Conservation (phyloP, 371 early-diverging fungal genomes). For the Circinella umbellata region DNA sequence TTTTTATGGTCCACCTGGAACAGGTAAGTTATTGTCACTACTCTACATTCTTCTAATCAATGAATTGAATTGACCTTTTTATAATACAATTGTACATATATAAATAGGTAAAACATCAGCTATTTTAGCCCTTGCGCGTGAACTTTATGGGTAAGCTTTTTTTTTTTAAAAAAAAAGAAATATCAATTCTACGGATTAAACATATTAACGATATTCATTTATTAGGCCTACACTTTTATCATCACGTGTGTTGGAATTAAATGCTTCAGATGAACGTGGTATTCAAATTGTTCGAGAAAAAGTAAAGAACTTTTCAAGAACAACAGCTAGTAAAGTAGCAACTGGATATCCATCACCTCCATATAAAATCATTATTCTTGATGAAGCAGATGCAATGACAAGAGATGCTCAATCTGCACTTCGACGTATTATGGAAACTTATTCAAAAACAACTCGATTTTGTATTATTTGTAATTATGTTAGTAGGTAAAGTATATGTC, state of each 20-base stretch:
- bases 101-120: constrained; percentile 98
- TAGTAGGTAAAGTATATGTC: constrained; percentile 55
- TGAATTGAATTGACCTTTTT: no score
- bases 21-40: constrained; percentile 29
- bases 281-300: constrained; percentile 95
- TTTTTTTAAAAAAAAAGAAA: no score
- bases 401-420: constrained; percentile 98
- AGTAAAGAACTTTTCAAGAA: constrained; percentile 96
- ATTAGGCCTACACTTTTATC: constrained; percentile 75
- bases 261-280: constrained; percentile 99
- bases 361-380: constrained; percentile 97
- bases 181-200: background rate
- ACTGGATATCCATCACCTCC: constrained; percentile 71
- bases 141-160: constrained; percentile 72
- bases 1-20: constrained; percentile 99
- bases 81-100: background rate
- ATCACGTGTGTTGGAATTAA: constrained; percentile 94
- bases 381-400: constrained; percentile 99
- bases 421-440: constrained; percentile 98
- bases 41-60: no score
- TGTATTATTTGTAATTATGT: constrained; percentile 94
- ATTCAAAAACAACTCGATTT: constrained; percentile 95
- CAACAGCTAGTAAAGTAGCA: constrained; percentile 60
- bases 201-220: no score
- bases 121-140: constrained; percentile 80